Evolutionary conservation across 768 basidiomycete species (phyloP).

Genomic region (Termitomyces sp.): DNA sequence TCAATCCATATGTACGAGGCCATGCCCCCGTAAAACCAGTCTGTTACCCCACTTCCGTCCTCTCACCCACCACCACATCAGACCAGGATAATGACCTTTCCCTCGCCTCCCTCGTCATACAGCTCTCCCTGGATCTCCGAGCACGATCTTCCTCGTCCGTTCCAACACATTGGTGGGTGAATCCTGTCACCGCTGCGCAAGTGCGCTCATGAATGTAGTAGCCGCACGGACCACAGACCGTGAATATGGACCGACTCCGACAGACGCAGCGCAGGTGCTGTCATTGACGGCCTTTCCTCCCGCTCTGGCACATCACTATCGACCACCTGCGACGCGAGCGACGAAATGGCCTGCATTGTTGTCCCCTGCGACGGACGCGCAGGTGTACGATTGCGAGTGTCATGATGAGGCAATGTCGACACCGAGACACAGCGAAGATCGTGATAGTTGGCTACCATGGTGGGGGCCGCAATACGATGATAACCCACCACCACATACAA

Average conservation of each 20-base stretch:
- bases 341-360: neutral
- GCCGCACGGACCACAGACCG: neutral
- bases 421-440: neutral
- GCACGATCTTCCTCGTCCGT: neutral
- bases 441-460: neutral
- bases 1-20: neutral
- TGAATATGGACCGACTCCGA: neutral
- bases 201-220: neutral
- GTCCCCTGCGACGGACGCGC: neutral
- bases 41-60: neutral
- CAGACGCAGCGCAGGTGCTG: neutral
- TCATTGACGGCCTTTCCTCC: neutral
- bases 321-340: neutral
- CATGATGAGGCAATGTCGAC: neutral
- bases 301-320: neutral
- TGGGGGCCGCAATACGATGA: neutral
- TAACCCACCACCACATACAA: conserved; percentile 6
- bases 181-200: neutral
- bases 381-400: neutral
- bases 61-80: neutral
- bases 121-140: neutral
- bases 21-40: neutral
- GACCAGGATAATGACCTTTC: neutral
- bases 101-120: neutral
- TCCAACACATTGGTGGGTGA: neutral